Base-by-base conservation (phyloP, 192 early-diverging fungal species). In the Thamnidium elegans region DNA sequence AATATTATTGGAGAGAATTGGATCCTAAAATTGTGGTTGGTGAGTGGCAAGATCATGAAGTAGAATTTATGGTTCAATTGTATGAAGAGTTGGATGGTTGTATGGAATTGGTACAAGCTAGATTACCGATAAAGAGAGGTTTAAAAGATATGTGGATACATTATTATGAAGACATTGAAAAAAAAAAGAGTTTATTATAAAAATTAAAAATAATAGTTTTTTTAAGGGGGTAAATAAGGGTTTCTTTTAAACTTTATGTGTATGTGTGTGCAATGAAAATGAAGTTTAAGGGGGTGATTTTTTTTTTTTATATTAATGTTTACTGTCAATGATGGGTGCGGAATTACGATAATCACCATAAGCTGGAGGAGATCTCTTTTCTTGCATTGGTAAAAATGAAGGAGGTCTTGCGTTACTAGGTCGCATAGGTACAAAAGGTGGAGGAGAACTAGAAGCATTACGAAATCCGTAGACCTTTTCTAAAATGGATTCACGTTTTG, bases 341-440 rank as follows among this genome's bases (percentile, higher is more conserved):
- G 19, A 19, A n/a, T 15, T 19, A 17, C 7, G 15, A n/a, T 15
- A 48, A n/a, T 64, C 63, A n/a, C 51, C 50, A 55, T 53, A 64
- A 26, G 63, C 20, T 9, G 51, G 51, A n/a, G 63, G 42, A 4
- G 63, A 43, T 20, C 39, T 26, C 42, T 31, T 64, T 7, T 42
- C n/a, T 30, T 64, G 63, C 63, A 64, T 64, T 51, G 63, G 63
- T 17, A 52, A 26, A 30, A 64, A 64, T 1, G 51, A 54, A 30
- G 36, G 63, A 9, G 48, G 51, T 17, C 63, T 8, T 2, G 54
- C 21, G 9, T 46, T 43, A 36, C 63, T 64, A n/a, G 63, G 63
- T 10, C 63, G 63, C 1, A 23, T 42, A 39, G 36, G 17, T n/a
- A 17, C 17, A 36, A 54, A 21, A 3, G 47, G 26, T 6, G 63